A percentile compares a stretch with the other conserved stretches of the same genome.
Evolutionary conservation across 2,329 filamentous ascomycete species (phyloP).

Genomic region (Laburnicola sp.): DNA sequence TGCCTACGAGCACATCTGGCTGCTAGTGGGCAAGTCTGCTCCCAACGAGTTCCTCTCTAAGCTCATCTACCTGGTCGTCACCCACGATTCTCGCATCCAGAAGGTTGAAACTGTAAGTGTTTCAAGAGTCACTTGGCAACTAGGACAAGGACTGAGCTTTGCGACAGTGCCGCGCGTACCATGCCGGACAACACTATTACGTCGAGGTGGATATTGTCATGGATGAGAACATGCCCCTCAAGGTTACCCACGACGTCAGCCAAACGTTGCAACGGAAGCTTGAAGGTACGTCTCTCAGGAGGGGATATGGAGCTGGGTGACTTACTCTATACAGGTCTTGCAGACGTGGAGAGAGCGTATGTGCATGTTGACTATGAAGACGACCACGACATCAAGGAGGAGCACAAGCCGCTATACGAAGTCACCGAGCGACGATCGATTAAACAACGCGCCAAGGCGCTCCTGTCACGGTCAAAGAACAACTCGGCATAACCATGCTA

Average conservation of each 20-base stretch:
- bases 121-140: background rate
- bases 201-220: constrained; percentile 66
- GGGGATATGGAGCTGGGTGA: background rate
- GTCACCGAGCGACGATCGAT: constrained; percentile 37
- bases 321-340: constrained; percentile 34
- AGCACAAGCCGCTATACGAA: constrained; percentile 46
- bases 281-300: constrained; percentile 48
- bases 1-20: constrained; percentile 64
- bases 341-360: constrained; percentile 51
- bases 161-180: constrained; percentile 58
- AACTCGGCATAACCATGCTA: constrained; percentile 10
- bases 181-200: constrained; percentile 64
- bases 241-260: constrained; percentile 62
- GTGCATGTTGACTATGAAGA: constrained; percentile 55
- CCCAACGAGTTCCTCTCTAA: constrained; percentile 60
- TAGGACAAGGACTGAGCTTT: constrained; percentile 18
- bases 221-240: constrained; percentile 58
- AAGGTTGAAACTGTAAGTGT: constrained; percentile 59
- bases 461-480: constrained; percentile 32
- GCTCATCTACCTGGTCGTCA: constrained; percentile 60
- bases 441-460: constrained; percentile 36
- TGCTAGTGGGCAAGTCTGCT: constrained; percentile 65
- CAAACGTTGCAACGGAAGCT: constrained; percentile 64
- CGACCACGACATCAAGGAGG: constrained; percentile 44
- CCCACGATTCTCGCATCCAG: constrained; percentile 57